Evolutionary conservation across 805 yeast genomes (phyloP), one percentile per base, ranked within the genome.

Genomic region (Pichia paraexigua): DNA sequence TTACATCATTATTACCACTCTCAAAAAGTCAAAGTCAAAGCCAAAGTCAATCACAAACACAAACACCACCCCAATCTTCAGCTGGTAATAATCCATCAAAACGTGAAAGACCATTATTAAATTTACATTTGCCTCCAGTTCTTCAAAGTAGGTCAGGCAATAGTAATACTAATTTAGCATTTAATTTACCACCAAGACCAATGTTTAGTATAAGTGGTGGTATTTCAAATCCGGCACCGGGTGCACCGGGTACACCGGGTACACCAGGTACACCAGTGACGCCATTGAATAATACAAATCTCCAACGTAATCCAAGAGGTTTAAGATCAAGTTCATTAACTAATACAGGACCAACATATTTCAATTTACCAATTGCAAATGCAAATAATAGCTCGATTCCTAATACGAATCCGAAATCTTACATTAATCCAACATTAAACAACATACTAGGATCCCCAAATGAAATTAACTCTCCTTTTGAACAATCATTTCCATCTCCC

Each of bases 401-500:
- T 27, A 41, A 40, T 40, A 10, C 27, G 17, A 40, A 40, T 24
- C 25, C 6, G n/a, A 40, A 40, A 18, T 21, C 41, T 17, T 27
- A 24, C 27, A 12, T 28, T 18, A 32, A 40, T 35, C 21, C 43
- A n/a, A 42, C 54, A 41, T 13, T 41, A 27, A 24, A 46, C 43
- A 10, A 44, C 28, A n/a, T 37, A 22, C 17, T 43, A 35, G 41
- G 41, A 42, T 22, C 28, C 30, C 21, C 45, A 41, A 43, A 49
- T 10, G 48, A 47, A 15, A 30, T 54, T 9, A 45, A 48, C 7
- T 55, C 57, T 8, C 57, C 57, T 2, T 55, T 27, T 30, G 57
- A 55, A 42, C 57, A 55, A 21, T 32, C 49, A 2, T 49, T 52
- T 27, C 57, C 57, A 15, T 49, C 50, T 21, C 47, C 47, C 12